Conservation (phyloP, 1,284 basidiomycete species). For the Malassezia caprae region DNA sequence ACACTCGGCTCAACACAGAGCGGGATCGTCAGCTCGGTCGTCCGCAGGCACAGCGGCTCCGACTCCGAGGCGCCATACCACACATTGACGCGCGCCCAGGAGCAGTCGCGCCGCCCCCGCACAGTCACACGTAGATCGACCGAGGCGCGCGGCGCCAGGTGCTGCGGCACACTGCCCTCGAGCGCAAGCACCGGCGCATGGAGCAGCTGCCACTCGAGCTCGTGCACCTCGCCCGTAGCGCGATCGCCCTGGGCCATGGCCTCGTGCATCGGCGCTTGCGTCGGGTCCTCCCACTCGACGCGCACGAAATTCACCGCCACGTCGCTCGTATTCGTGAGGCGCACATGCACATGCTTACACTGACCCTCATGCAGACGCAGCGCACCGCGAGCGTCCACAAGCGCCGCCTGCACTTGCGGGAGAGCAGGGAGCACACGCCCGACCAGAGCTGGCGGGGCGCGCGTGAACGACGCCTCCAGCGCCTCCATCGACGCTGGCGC, state of each 20-base stretch:
- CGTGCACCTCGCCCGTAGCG: conserved; percentile 73
- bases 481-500: not conserved
- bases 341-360: conserved; percentile 69
- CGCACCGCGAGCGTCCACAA: conserved; percentile 77
- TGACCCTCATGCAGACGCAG: conserved; percentile 91
- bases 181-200: conserved; percentile 57
- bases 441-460: conserved; percentile 51
- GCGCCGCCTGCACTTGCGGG: conserved; percentile 70
- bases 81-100: conserved; percentile 64
- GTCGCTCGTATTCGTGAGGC: conserved; percentile 64
- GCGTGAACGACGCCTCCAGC: not conserved
- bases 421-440: conserved; percentile 72
- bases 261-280: conserved; percentile 63
- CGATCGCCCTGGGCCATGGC: conserved; percentile 64
- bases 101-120: conserved; percentile 77
- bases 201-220: conserved; percentile 72
- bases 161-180: not conserved
- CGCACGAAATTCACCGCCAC: conserved; percentile 74
- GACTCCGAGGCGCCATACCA: conserved; percentile 58
- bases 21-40: conserved; percentile 59
- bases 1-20: conserved; percentile 88
- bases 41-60: not conserved
- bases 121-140: conserved; percentile 62
- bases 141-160: conserved; percentile 62
- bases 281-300: conserved; percentile 78